Evolutionary conservation across 2,329 filamentous ascomycete genomes (phyloP).

Genomic region (Tolypocladium album): DNA sequence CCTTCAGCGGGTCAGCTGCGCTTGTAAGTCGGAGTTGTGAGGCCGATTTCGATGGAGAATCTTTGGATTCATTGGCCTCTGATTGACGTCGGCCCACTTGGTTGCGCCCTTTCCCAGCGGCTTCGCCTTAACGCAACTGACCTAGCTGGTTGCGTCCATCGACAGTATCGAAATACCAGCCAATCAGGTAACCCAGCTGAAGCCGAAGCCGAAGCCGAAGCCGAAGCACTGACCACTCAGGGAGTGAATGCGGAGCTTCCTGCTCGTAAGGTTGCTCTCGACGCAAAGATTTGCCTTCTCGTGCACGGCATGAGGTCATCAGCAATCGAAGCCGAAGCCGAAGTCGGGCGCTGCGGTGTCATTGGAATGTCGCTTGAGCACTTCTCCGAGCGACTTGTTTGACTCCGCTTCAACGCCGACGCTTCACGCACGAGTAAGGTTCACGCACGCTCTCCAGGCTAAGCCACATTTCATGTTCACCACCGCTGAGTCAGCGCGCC

Average conservation of each 20-base stretch:
- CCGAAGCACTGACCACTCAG: conserved; percentile 1
- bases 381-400: background rate
- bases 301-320: too few species aligned
- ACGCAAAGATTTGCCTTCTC: too few species aligned
- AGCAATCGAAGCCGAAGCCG: background rate
- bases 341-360: background rate
- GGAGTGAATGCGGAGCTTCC: background rate
- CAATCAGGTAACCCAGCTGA: background rate
- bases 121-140: background rate
- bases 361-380: background rate
- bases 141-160: background rate
- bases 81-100: background rate
- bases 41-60: background rate
- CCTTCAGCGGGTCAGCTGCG: background rate
- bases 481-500: background rate
- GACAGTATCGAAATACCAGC: background rate
- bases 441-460: background rate
- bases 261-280: too few species aligned
- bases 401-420: background rate
- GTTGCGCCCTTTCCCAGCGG: background rate
- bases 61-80: background rate
- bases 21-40: background rate
- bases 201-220: conserved; percentile 19
- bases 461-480: background rate
- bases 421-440: background rate